Base-by-base conservation (phyloP, 2,329 filamentous ascomycete species). In the Colletotrichum chlorophyti region DNA sequence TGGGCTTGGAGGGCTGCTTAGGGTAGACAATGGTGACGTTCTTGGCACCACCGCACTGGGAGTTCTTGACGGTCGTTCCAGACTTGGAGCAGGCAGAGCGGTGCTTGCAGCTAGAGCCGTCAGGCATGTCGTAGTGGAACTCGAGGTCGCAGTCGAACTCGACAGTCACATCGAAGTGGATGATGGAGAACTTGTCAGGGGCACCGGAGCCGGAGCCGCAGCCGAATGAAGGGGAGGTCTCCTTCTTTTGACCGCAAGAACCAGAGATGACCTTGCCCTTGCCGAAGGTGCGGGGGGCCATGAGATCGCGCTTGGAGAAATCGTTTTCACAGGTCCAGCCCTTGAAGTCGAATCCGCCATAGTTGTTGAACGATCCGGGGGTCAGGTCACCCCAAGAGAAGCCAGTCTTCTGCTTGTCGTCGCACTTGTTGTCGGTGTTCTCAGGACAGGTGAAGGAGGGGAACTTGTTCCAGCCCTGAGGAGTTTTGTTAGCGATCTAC, bases 1-100 rank as follows among this genome's bases (percentile, higher is more conserved):
- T 81, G 59, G 78, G 71, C 69, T 82, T 80, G 62, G 81, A 73
- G 63, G 84, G 77, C 70, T 88, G 85, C 63, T 84, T 82, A 23
- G 60, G 60, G 74, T 81, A 86, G 72, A 87, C 76, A 71, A 97
- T 87, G 52, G 84, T 87, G 61, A 97, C 92, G 57, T 86, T 87
- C 71, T 83, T 91, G 64, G 94, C 93, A 75, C 93, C 93, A 84
- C 93, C 94, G 73, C 94, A 98, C 82, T 97, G 92, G 61, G 80
- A 85, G 84, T 97, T 97, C 76, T 85, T 77, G 67, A 97, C 81
- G 42, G 83, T 84, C 58, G 86, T 88, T 68, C 91, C 91, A 14
- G 81, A 78, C 53, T 82, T 78, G 63, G 81, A 84, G 84, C 91
- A 96, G 49, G 80, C 70, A 64, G 84, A 79, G 62, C 85, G 86